A percentile compares a stretch with the other conserved stretches of the same genome.
Conservation (phyloP, 805 yeast genomes). For the Barnettozyma pratensis region DNA sequence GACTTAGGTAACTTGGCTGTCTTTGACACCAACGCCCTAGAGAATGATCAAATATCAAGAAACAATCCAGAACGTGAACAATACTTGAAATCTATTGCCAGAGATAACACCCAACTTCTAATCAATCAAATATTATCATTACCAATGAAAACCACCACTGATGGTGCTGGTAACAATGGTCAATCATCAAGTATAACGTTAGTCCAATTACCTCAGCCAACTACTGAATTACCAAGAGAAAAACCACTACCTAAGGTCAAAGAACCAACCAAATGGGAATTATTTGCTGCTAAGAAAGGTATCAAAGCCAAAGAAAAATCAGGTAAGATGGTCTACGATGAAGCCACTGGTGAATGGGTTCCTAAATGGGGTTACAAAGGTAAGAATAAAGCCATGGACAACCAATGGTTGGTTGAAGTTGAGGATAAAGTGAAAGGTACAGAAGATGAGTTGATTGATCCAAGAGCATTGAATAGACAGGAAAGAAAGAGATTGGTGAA, state of each 20-base stretch:
- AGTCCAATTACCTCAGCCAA: slow-evolving; percentile 79
- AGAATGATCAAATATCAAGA: slow-evolving; percentile 46
- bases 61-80: slow-evolving; percentile 57
- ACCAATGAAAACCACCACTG: slow-evolving; percentile 86
- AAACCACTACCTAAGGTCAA: slow-evolving; percentile 91
- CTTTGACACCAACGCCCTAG: slow-evolving; percentile 86
- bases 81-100: slow-evolving; percentile 57
- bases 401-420: slow-evolving; percentile 95
- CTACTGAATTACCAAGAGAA: slow-evolving; percentile 83
- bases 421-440: slow-evolving; percentile 64
- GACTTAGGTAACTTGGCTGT: slow-evolving; percentile 90
- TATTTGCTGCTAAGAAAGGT: slow-evolving; percentile 93
- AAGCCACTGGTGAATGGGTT: slow-evolving; percentile 89
- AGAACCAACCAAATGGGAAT: slow-evolving; percentile 94
- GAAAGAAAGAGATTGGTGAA: slow-evolving; percentile 82
- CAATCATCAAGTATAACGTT: slow-evolving; percentile 73
- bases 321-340: slow-evolving; percentile 87
- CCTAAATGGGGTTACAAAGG: slow-evolving; percentile 99
- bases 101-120: slow-evolving; percentile 90
- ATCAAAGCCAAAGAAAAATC: slow-evolving; percentile 84
- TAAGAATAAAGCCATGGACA: slow-evolving; percentile 77
- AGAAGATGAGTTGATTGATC: slow-evolving; percentile 70
- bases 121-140: slow-evolving; percentile 86
- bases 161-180: slow-evolving; percentile 53
- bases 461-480: slow-evolving; percentile 73